Conservation (phyloP, 257 asterid species). For the Catharanthus roseus region DNA sequence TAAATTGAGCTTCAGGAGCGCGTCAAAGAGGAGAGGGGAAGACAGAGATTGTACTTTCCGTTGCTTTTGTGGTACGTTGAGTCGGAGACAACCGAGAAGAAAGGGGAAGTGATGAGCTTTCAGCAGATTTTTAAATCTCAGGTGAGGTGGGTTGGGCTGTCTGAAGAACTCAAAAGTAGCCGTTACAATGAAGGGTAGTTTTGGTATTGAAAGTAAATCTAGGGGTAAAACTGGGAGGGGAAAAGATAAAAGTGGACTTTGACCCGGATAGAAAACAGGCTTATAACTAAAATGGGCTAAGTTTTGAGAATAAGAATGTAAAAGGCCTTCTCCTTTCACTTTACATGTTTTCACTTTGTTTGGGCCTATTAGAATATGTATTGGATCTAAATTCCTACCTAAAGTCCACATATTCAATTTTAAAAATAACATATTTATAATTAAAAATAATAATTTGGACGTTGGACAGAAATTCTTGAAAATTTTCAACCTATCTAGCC, state of each 20-base stretch:
- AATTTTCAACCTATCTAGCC: too few species aligned
- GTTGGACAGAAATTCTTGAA: too few species aligned
- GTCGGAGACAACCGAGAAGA: conserved; percentile 14
- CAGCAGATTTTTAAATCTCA: conserved; percentile 31
- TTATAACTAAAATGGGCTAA: too few species aligned
- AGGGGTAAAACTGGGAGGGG: neutral
- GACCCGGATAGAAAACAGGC: too few species aligned
- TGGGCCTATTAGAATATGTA: too few species aligned
- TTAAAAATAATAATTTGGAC: too few species aligned
- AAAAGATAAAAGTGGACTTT: neutral
- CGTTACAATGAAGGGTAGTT: conserved; percentile 35
- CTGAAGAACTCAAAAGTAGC: conserved; percentile 50
- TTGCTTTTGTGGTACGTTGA: conserved; percentile 23
- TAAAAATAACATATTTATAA: too few species aligned
- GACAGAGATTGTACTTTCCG: conserved; percentile 15
- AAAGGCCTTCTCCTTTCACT: too few species aligned
- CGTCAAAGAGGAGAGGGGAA: conserved; percentile 6
- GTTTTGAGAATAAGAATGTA: too few species aligned
- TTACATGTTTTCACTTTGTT: too few species aligned
- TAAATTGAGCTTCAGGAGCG: conserved; percentile 12
- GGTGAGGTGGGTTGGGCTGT: conserved; percentile 11
- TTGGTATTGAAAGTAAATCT: neutral
- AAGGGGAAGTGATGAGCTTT: neutral
- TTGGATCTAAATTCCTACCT: too few species aligned
- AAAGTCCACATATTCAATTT: too few species aligned